Percentiles rank a stretch among this genome's conserved stretches.
These are phyloP conservation scores for Lyophyllum shimeji DNA, from an alignment of 768 basidiomycete genomes.

Conservation along the genomic window DNA sequence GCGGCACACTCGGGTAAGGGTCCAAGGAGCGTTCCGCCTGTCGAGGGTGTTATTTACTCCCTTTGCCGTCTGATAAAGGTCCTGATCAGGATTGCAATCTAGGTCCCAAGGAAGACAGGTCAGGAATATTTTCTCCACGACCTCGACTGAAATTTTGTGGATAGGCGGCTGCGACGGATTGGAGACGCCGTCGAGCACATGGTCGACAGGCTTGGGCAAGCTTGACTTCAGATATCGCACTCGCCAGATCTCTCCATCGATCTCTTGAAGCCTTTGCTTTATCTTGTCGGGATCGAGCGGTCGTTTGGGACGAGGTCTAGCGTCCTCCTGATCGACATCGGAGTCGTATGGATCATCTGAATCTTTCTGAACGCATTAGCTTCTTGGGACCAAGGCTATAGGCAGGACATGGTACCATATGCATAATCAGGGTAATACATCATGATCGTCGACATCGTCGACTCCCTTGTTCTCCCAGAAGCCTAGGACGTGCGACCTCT, in stretches of 20 bases:
- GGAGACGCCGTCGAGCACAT: neutral
- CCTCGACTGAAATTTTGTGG: neutral
- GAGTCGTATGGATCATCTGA: neutral
- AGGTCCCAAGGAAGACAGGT: neutral
- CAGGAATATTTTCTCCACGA: neutral
- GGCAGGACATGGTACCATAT: neutral
- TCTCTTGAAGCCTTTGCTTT: neutral
- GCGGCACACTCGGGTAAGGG: neutral
- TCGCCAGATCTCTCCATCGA: neutral
- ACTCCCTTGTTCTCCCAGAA: too few relatives aligned
- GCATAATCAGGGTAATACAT: too few relatives aligned
- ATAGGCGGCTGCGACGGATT: neutral
- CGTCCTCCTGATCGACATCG: neutral
- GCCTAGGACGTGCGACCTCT: too few relatives aligned
- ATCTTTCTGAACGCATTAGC: neutral
- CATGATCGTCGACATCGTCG: too few relatives aligned
- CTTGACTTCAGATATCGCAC: neutral
- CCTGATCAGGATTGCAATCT: neutral
- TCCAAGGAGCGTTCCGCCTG: neutral
- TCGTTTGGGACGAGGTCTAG: neutral
- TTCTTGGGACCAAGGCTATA: neutral
- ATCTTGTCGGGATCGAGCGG: neutral
- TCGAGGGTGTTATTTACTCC: neutral
- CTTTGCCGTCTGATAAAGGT: neutral
- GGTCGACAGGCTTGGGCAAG: neutral